Conservation (phyloP, 2,329 filamentous ascomycete species). For the Aspergillus pseudoviridinutans region DNA sequence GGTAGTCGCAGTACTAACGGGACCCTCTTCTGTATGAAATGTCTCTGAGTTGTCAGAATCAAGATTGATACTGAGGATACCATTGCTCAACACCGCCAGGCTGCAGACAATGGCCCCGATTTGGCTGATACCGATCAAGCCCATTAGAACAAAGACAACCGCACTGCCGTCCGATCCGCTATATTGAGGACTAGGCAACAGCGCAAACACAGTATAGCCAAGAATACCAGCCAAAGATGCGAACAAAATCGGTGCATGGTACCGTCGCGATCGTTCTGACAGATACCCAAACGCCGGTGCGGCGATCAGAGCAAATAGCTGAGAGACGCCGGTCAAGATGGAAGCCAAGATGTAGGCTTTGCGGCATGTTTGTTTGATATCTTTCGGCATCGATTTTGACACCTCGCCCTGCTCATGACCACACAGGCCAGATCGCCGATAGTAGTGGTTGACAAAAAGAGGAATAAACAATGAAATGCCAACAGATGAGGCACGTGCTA, state of each 20-base stretch:
- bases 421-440: slow-evolving; percentile 76
- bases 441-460: slow-evolving; percentile 87
- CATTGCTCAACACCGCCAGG: slow-evolving; percentile 78
- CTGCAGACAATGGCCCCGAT: slow-evolving; percentile 96
- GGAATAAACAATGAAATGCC: slow-evolving; percentile 94
- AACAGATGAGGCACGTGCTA: slow-evolving; percentile 89
- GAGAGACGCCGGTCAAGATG: slow-evolving; percentile 81
- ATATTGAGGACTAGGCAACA: slow-evolving; percentile 72
- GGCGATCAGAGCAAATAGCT: slow-evolving; percentile 77
- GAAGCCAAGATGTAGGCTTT: slow-evolving; percentile 84
- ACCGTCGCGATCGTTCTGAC: slow-evolving; percentile 61
- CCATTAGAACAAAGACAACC: slow-evolving; percentile 70
- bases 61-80: slow-evolving; percentile 56
- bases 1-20: not conserved
- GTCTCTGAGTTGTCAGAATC: slow-evolving; percentile 9
- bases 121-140: slow-evolving; percentile 83
- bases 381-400: slow-evolving; percentile 37
- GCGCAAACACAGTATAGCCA: slow-evolving; percentile 73
- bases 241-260: slow-evolving; percentile 70
- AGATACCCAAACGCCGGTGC: slow-evolving; percentile 86
- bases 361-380: slow-evolving; percentile 80
- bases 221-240: slow-evolving; percentile 70
- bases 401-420: slow-evolving; percentile 40
- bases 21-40: not conserved
- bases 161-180: slow-evolving; percentile 64